Percentiles rank a stretch among this genome's conserved stretches.
phyloP scores from a whole-genome alignment of 192 early-diverging fungal species.

The Entophlyctis helioformis region DNA sequence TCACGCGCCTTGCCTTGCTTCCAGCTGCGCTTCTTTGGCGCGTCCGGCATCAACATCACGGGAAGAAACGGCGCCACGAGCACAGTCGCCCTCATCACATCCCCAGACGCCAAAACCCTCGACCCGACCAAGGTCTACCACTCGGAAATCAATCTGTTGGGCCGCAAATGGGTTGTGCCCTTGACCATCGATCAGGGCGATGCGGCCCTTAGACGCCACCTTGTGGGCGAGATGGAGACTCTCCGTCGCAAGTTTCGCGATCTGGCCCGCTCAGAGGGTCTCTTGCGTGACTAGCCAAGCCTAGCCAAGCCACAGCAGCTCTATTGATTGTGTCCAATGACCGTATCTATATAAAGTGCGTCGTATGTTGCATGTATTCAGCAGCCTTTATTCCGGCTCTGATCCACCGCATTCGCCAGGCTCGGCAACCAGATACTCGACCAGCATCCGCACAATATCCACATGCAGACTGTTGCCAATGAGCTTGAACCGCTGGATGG shows the following conservation, averaged over 20 bases:
- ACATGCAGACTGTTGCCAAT: too few relatives aligned
- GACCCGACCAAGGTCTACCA: constrained; percentile 12
- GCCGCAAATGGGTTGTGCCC: constrained; percentile 1
- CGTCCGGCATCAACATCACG: constrained; percentile 27
- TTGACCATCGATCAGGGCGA: neutral
- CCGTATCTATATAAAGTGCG: too few relatives aligned
- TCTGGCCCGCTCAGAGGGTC: too few relatives aligned
- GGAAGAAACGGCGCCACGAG: constrained; percentile 26
- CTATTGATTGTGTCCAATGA: too few relatives aligned
- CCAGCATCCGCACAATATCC: too few relatives aligned
- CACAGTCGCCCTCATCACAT: constrained; percentile 9
- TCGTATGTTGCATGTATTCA: too few relatives aligned
- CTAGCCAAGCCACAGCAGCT: too few relatives aligned
- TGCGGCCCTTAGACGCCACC: neutral
- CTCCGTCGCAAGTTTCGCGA: neutral
- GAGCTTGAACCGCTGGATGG: too few relatives aligned
- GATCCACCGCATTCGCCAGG: too few relatives aligned
- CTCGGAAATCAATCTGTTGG: constrained; percentile 9
- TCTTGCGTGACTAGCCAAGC: too few relatives aligned
- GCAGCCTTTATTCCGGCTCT: too few relatives aligned
- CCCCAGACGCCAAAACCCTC: constrained; percentile 3
- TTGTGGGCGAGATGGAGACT: constrained; percentile 3
- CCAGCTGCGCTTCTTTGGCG: constrained; percentile 23
- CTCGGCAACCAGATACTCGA: too few relatives aligned
- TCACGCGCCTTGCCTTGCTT: neutral